Evolutionary conservation across 2,329 filamentous ascomycete species (phyloP), one percentile per base, ranked within the genome.

Genomic region (Alternaria sp.): DNA sequence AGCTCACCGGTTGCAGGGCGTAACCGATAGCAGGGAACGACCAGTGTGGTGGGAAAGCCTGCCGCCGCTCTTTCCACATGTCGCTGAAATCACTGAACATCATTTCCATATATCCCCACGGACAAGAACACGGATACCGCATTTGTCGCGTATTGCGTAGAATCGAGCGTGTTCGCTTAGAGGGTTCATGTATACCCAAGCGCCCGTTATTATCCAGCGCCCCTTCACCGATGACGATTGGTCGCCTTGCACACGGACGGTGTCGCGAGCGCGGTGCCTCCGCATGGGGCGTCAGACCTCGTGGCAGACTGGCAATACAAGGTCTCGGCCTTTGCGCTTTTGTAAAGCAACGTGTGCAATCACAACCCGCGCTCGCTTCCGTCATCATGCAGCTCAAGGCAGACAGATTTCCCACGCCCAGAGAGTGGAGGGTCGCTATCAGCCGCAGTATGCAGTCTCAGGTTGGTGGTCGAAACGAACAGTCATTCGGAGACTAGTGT

Each of bases 371-470:
- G 40, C 56, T 60, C 40, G 40, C 50, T 60, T 66, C 67, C 63
- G 65, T 74, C 69, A 71, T 71, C 64, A 61, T 72, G 68, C 70
- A 73, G 69, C 57, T 66, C 68, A 65, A 71, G 70, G 72, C 69
- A 70, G 71, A 73, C 49, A 52, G 15, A 40, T 47, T 63, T 65
- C 44, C 46, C 55, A 65, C 17, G 50, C 23, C 19, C 15, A 59
- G 56, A 58, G 32, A 52, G 54, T 51, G 47, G 54, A 51, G 65
- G 55, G 46, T 61, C 55, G 32, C 51, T 54, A 67, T 62, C 62
- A 61, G 61, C 61, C 59, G 61, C 60, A 62, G 62, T 17, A 62
- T 51, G 57, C 60, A 45, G 43, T 57, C 67, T 66, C 64, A 63
- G 23, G 56, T 57, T 32, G 23, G 26, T 26, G 57, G 28, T 62